These are phyloP conservation scores for Forsythia viridissima DNA, from an alignment of 257 asterid genomes.

Conservation along the genomic window DNA sequence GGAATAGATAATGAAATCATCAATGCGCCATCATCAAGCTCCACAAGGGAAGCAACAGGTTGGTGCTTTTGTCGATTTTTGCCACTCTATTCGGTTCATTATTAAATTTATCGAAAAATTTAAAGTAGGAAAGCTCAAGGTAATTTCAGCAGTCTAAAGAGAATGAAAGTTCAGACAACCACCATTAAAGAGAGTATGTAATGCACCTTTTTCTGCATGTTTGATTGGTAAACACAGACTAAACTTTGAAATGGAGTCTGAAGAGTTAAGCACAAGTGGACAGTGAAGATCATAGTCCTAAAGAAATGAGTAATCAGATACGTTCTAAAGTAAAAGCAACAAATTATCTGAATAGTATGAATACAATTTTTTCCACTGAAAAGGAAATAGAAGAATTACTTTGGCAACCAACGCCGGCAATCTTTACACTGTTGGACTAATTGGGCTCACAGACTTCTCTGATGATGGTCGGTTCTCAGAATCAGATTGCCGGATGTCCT, in stretches of 20 bases:
- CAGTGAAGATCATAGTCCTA: background rate
- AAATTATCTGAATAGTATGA: slow-evolving; percentile 18
- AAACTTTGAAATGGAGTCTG: background rate
- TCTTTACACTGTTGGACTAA: slow-evolving; percentile 32
- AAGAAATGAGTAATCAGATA: slow-evolving; percentile 10
- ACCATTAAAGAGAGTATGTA: too few species aligned
- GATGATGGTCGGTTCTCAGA: slow-evolving; percentile 44
- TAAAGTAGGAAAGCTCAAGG: too few species aligned
- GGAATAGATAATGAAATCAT: too few species aligned
- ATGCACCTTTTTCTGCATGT: background rate
- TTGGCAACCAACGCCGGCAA: background rate
- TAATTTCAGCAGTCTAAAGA: too few species aligned
- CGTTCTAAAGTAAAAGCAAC: background rate
- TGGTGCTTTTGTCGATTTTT: too few species aligned
- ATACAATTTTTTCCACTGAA: background rate
- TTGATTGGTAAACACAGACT: background rate
- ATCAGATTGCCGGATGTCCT: slow-evolving; percentile 44
- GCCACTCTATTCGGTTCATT: too few species aligned
- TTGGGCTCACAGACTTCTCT: slow-evolving; percentile 42
- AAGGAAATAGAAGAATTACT: background rate
- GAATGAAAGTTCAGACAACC: too few species aligned
- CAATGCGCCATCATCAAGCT: too few species aligned
- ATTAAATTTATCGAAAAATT: too few species aligned
- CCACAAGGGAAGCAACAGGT: too few species aligned
- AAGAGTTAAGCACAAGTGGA: background rate